Evolutionary conservation across 768 basidiomycete species (phyloP).

Genomic region (Mycena capillaripes): DNA sequence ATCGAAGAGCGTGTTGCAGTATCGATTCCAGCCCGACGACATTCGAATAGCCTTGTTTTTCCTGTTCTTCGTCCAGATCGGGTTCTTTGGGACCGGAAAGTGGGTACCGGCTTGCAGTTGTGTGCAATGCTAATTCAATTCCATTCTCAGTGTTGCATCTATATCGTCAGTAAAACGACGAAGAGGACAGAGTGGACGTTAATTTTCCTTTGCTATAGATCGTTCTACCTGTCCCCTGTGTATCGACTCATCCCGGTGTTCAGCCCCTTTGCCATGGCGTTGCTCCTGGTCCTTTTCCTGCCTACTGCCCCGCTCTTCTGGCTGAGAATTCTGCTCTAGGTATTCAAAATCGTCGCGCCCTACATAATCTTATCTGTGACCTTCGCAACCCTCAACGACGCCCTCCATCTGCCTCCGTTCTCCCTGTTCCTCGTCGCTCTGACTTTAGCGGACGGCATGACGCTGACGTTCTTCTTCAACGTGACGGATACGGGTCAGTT

Average conservation of each 20-base stretch:
- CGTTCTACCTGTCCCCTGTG: conserved; percentile 90
- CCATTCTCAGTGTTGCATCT: conserved; percentile 73
- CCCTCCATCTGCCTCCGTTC: conserved; percentile 80
- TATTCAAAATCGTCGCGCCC: conserved; percentile 88
- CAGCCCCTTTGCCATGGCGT: conserved; percentile 86
- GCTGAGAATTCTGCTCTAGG: conserved; percentile 49
- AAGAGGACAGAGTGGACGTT: background rate
- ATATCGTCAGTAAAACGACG: conserved; percentile 71
- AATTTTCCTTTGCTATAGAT: conserved; percentile 53
- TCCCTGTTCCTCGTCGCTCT: conserved; percentile 85
- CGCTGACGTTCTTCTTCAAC: conserved; percentile 85
- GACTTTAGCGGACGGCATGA: conserved; percentile 85
- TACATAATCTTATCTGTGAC: conserved; percentile 81
- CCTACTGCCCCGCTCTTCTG: background rate
- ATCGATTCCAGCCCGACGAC: conserved; percentile 71
- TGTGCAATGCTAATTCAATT: background rate
- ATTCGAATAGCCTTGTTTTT: conserved; percentile 85
- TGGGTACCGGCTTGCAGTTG: conserved; percentile 51
- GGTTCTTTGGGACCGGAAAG: conserved; percentile 91
- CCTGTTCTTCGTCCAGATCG: conserved; percentile 89
- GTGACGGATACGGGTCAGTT: conserved; percentile 81
- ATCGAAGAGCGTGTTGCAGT: conserved; percentile 40
- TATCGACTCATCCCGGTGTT: conserved; percentile 90
- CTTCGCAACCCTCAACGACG: conserved; percentile 78
- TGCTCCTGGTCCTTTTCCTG: conserved; percentile 68